Conservation (phyloP, 495 filamentous ascomycete genomes). For the Tuber microsphaerosporum region DNA sequence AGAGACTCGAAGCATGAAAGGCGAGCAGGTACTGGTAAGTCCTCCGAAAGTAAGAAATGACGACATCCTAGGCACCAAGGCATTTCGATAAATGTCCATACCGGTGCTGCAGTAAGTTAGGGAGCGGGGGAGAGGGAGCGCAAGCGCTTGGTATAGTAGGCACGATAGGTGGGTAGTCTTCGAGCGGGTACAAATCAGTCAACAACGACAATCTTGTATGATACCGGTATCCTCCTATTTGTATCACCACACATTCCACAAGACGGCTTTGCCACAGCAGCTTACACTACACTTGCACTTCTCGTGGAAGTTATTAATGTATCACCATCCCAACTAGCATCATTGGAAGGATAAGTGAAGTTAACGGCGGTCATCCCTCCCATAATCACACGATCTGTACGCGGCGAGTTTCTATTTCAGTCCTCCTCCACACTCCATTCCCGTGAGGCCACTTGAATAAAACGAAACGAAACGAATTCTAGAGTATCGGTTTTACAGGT, state of each 20-base stretch:
- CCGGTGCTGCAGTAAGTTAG: no score
- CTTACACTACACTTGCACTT: not conserved
- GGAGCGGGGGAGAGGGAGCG: not conserved
- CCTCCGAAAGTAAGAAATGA: not conserved
- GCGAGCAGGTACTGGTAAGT: not conserved
- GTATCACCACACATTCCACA: not conserved
- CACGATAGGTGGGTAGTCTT: not conserved
- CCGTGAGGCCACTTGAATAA: not conserved
- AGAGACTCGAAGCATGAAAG: not conserved
- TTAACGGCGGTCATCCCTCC: not conserved
- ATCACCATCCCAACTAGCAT: not conserved
- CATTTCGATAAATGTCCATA: no score
- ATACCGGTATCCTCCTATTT: not conserved
- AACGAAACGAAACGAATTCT: not conserved
- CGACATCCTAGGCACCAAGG: no score
- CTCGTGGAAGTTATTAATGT: not conserved
- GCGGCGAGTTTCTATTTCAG: not conserved
- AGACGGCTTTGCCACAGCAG: not conserved
- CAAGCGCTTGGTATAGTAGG: not conserved
- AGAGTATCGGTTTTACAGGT: not conserved
- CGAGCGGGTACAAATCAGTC: not conserved
- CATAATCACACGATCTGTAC: not conserved
- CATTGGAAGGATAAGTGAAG: not conserved
- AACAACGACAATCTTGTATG: not conserved
- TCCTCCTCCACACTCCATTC: not conserved